Percentiles rank a stretch among this genome's conserved stretches.
These are phyloP conservation scores for Teunomyces stri DNA, from an alignment of 805 yeast species.

Conservation along the genomic window DNA sequence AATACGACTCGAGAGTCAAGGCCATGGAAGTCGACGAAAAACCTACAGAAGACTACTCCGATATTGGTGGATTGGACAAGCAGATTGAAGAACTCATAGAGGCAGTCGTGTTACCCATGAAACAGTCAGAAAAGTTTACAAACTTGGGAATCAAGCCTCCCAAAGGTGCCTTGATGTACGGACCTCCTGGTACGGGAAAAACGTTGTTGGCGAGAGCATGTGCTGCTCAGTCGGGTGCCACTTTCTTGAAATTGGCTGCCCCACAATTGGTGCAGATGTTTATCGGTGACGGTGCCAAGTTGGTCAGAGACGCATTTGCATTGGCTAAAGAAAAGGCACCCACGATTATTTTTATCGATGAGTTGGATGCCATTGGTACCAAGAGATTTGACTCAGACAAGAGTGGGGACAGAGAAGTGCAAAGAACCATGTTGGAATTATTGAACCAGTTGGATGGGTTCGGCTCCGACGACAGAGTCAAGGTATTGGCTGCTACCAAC, in stretches of 20 bases:
- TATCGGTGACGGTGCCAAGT: constrained; percentile 47
- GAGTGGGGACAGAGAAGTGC: constrained; percentile 47
- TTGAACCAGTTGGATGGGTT: constrained; percentile 77
- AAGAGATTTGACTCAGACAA: constrained; percentile 46
- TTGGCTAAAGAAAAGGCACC: constrained; percentile 48
- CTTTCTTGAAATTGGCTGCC: constrained; percentile 44
- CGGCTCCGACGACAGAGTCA: constrained; percentile 94
- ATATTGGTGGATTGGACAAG: constrained; percentile 97
- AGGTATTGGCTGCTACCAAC: constrained; percentile 96
- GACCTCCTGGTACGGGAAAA: constrained; percentile 50
- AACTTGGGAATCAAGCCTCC: constrained; percentile 81
- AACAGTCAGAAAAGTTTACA: constrained; percentile 94
- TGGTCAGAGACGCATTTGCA: constrained; percentile 46
- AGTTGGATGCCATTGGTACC: constrained; percentile 47
- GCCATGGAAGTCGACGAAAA: constrained; percentile 99
- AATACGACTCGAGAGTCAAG: constrained; percentile 95
- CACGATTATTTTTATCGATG: constrained; percentile 46
- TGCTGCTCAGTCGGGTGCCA: constrained; percentile 48
- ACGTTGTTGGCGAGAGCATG: constrained; percentile 48
- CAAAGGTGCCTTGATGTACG: constrained; percentile 47
- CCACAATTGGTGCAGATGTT: constrained; percentile 48
- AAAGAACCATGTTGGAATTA: constrained; percentile 49
- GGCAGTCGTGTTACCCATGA: constrained; percentile 98
- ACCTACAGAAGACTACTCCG: constrained; percentile 95
- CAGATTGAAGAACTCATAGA: constrained; percentile 98